A percentile compares a stretch with the other conserved stretches of the same genome.
Evolutionary conservation across 78 protist genomes (phyloP).

Genomic region (Dictyostelium purpureum): DNA sequence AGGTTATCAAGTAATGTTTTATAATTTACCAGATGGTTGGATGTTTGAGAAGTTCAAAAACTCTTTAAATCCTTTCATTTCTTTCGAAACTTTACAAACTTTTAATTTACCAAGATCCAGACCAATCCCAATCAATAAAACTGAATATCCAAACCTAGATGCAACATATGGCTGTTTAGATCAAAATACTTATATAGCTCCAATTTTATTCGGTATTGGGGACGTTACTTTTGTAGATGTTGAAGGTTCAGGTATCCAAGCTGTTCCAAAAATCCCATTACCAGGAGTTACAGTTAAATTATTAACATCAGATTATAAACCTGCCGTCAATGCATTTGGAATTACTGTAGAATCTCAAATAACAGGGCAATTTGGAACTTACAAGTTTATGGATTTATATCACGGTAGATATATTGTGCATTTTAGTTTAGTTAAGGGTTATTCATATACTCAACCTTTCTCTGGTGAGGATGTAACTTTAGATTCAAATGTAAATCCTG

Average conservation of each 20-base stretch:
- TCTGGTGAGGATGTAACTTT: not conserved
- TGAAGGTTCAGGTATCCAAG: not conserved
- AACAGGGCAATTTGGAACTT: not conserved
- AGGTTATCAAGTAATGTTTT: not conserved
- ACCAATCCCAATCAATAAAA: not conserved
- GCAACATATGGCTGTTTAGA: not conserved
- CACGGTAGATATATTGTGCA: constrained; percentile 24
- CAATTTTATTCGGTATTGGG: constrained; percentile 20
- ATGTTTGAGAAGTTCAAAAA: not conserved
- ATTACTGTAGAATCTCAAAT: not conserved
- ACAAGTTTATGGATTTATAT: not conserved
- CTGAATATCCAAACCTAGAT: not conserved
- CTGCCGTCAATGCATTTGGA: constrained; percentile 9
- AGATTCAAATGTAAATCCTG: constrained; percentile 32
- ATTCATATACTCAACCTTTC: not conserved
- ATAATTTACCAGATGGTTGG: not conserved
- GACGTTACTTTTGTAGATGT: constrained; percentile 7
- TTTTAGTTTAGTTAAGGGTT: not conserved
- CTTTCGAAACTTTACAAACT: not conserved
- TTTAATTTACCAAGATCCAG: not conserved
- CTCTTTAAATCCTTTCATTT: not conserved
- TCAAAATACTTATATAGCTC: not conserved
- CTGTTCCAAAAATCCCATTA: not conserved
- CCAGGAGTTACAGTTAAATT: not conserved
- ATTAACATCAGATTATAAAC: not conserved